Evolutionary conservation across 129 eudicot genomes (phyloP), one percentile per base, ranked within the genome.

Genomic region (Cynara cardunculus): DNA sequence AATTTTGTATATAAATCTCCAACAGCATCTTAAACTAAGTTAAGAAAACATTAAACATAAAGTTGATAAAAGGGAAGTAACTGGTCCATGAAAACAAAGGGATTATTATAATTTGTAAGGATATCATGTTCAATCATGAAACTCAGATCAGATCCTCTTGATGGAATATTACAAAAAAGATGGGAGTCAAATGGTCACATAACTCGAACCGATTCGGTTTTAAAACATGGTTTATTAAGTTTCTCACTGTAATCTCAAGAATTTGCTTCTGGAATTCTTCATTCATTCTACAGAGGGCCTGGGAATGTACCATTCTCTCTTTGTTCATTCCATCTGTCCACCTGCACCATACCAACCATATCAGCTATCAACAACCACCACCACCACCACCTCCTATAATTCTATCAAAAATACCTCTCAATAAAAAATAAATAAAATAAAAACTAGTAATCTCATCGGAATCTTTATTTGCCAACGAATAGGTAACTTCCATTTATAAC

Each of bases 221-320:
- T 11, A 12, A 12, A 56, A 18, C 65, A 56, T 18, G 65, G 10
- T n/a, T 53, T 53, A 53, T 53, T 12, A 46, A 46, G 59, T 56
- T 56, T 56, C 24, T 56, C 65, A 53, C 4, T 53, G 64, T 53
- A 53, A 53, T 46, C 59, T 56, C 65, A 56, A 56, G 65, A 56
- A 56, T 56, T n/a, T 56, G 25, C 24, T 53, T 31, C 35, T 3
- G 35, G 14, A 39, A 39, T 39, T 28, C 2, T 39, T 49, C 6
- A 16, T 56, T 56, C 64, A 56, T 69, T 79, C 81, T 91, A 94
- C 70, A 94, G 78, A 71, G 97, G 98, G 18, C 98, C 98, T 16
- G 97, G 94, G 73, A 94, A 94, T 25, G 97, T 94, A 18, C 97
- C 98, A 37, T 89, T 91, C 87, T 94, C 98, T 83, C 95, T 85